Evolutionary conservation across 2,329 filamentous ascomycete species (phyloP).

Genomic region (Ceratocystis papillata): DNA sequence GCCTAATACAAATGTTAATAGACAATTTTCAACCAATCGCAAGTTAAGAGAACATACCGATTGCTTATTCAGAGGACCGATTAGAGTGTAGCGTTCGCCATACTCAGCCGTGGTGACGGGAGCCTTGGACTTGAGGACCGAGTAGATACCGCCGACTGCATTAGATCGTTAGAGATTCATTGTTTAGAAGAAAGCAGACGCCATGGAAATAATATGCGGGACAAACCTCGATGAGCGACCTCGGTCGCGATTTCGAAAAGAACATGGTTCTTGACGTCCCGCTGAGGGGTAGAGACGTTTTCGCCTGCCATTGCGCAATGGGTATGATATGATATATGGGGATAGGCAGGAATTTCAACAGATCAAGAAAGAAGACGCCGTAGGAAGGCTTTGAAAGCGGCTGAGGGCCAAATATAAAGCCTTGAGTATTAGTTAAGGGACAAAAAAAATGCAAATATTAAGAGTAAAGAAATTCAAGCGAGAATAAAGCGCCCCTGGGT

Average conservation of each 20-base stretch:
- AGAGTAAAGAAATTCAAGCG: background rate
- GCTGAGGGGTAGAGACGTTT: conserved; percentile 37
- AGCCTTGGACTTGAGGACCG: conserved; percentile 96
- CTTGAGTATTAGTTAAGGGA: conserved; percentile 16
- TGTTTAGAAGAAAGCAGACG: background rate
- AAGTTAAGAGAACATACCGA: conserved; percentile 50
- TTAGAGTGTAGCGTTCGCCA: conserved; percentile 91
- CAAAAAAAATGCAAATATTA: conserved; percentile 7
- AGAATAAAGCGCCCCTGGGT: conserved; percentile 17
- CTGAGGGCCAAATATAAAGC: conserved; percentile 3
- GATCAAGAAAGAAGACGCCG: conserved; percentile 13
- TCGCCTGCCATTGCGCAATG: conserved; percentile 23
- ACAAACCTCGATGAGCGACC: conserved; percentile 83
- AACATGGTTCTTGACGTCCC: conserved; percentile 86
- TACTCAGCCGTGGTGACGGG: conserved; percentile 96
- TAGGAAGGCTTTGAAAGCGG: background rate
- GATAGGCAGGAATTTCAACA: conserved; percentile 1
- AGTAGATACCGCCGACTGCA: conserved; percentile 94
- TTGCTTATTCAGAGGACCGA: conserved; percentile 83
- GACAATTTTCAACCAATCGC: background rate
- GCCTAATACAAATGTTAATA: conserved; percentile 44
- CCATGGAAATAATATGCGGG: background rate
- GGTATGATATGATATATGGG: background rate
- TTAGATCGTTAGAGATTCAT: conserved; percentile 13
- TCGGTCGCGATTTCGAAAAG: conserved; percentile 96